phyloP scores from a whole-genome alignment of 768 basidiomycete genomes.

The Boletus rufocinnamomeus region DNA sequence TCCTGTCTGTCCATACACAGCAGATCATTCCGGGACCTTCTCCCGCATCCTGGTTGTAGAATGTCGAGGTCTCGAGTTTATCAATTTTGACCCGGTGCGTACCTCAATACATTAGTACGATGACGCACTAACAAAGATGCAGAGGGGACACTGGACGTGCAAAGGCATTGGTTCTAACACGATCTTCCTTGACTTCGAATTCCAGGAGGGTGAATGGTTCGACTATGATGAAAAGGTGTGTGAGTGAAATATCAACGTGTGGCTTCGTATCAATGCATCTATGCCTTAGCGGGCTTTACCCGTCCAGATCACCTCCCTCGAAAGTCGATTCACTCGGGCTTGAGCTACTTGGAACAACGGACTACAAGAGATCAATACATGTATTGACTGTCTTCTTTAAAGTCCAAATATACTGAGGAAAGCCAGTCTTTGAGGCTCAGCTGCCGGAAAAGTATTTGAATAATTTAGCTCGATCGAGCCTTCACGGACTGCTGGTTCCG shows the following conservation, averaged over 20 bases:
- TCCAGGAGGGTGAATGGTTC: slow-evolving; percentile 58
- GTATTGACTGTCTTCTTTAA: neutral
- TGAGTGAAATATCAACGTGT: neutral
- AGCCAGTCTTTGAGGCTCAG: neutral
- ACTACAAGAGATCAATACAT: neutral
- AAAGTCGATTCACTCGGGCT: slow-evolving; percentile 69
- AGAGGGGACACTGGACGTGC: slow-evolving; percentile 79
- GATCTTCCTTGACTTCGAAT: slow-evolving; percentile 64
- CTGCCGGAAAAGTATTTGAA: neutral
- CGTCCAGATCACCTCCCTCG: slow-evolving; percentile 69
- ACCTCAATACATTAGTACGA: neutral
- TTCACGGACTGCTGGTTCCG: too few species aligned
- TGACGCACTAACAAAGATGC: slow-evolving; percentile 2
- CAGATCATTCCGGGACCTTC: slow-evolving; percentile 60
- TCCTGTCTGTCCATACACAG: slow-evolving; percentile 54
- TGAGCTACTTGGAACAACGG: slow-evolving; percentile 25
- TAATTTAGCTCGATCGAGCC: neutral
- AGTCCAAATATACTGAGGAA: neutral
- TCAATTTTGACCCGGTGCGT: slow-evolving; percentile 73
- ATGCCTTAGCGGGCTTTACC: slow-evolving; percentile 53
- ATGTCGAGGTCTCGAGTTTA: slow-evolving; percentile 86
- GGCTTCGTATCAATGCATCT: neutral
- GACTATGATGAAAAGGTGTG: slow-evolving; percentile 91
- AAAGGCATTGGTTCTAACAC: slow-evolving; percentile 58
- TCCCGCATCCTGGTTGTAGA: slow-evolving; percentile 72